These are phyloP conservation scores for Malassezia vespertilionis DNA, from an alignment of 1,284 basidiomycete genomes.

Conservation along the genomic window DNA sequence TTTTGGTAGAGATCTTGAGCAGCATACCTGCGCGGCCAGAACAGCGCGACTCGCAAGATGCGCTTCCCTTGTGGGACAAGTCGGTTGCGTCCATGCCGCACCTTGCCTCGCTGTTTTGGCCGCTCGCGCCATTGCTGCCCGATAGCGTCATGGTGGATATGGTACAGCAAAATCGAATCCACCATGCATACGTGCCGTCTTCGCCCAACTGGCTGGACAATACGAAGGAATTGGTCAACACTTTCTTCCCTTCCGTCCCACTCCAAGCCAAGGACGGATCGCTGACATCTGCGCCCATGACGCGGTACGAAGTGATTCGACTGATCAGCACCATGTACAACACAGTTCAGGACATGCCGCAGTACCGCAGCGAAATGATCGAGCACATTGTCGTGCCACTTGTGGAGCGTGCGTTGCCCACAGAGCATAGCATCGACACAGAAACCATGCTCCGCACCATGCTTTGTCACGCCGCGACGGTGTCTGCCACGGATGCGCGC, in stretches of 20 bases:
- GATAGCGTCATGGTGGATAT: conserved; percentile 31
- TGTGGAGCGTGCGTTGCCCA: conserved; percentile 24
- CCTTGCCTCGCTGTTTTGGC: conserved; percentile 30
- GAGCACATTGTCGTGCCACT: conserved; percentile 34
- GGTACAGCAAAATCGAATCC: conserved; percentile 29
- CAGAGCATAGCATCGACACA: conserved; percentile 26
- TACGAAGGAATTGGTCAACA: conserved; percentile 31
- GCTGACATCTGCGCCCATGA: conserved; percentile 5
- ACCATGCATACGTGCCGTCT: conserved; percentile 40
- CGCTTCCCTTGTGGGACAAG: conserved; percentile 9
- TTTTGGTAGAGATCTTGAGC: conserved; percentile 19
- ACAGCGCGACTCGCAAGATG: neutral
- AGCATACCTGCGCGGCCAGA: conserved; percentile 13
- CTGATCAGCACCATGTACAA: conserved; percentile 40
- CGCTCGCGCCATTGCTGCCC: conserved; percentile 36
- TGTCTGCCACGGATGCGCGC: conserved; percentile 7
- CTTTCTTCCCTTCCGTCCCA: conserved; percentile 27
- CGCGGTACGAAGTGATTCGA: conserved; percentile 27
- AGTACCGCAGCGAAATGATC: conserved; percentile 31
- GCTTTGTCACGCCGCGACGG: conserved; percentile 34
- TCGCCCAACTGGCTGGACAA: conserved; percentile 38
- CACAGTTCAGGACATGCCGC: conserved; percentile 34
- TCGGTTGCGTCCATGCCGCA: conserved; percentile 32
- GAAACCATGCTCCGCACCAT: conserved; percentile 25
- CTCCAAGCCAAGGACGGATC: neutral